phyloP scores from a whole-genome alignment of 148 eudicot species.

The Camellia sinensis region DNA sequence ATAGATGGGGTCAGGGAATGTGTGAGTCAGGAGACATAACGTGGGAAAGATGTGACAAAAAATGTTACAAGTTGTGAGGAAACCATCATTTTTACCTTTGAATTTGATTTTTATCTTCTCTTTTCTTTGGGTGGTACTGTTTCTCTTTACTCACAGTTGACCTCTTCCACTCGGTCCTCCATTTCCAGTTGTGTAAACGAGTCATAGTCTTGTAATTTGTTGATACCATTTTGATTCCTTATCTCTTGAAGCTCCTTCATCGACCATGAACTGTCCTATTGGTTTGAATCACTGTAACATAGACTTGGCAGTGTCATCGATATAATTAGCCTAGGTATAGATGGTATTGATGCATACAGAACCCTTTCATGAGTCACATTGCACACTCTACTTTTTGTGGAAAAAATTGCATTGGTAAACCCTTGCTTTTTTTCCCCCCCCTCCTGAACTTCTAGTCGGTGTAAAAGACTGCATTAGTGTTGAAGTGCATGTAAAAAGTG shows the following conservation, averaged over 20 bases:
- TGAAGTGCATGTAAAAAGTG: too few relatives aligned
- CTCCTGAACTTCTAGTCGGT: background rate
- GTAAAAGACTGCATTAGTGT: background rate
- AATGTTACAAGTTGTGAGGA: background rate
- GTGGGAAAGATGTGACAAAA: background rate
- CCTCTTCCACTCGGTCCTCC: conserved; percentile 4
- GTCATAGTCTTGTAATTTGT: background rate
- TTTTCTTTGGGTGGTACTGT: background rate
- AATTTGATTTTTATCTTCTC: background rate
- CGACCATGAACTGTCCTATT: background rate
- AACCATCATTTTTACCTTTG: background rate
- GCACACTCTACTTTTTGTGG: too few relatives aligned
- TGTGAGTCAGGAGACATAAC: background rate
- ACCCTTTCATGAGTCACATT: too few relatives aligned
- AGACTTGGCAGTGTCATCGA: background rate
- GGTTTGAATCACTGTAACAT: background rate
- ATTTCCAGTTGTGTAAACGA: background rate
- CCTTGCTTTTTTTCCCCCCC: too few relatives aligned
- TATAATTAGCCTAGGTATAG: background rate
- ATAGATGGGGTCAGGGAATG: background rate
- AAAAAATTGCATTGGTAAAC: too few relatives aligned
- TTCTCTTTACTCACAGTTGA: conserved; percentile 1
- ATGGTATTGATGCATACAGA: too few relatives aligned
- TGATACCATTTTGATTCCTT: background rate
- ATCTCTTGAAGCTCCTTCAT: background rate